These are phyloP conservation scores for Fraxinus sp. DNA, from an alignment of 305 asterid genomes.

Conservation along the genomic window DNA sequence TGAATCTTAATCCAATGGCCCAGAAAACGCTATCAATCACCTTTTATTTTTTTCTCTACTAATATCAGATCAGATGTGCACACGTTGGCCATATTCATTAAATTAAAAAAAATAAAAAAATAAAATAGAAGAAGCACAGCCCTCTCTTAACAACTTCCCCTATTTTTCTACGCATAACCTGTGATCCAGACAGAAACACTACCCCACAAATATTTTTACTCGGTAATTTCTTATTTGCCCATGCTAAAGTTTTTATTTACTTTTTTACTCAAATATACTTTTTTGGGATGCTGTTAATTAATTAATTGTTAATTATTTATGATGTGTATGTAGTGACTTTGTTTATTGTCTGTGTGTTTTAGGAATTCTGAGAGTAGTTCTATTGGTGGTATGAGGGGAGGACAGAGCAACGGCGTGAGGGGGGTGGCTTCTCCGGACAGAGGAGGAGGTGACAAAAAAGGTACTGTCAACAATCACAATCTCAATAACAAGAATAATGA, in stretches of 20 bases:
- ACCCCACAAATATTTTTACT: conserved; percentile 32
- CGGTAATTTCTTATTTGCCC: conserved; percentile 34
- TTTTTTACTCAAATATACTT: conserved; percentile 3
- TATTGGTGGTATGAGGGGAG: conserved; percentile 78
- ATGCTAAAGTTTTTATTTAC: not conserved
- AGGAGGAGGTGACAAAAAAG: conserved; percentile 50
- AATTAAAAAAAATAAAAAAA: conserved; percentile 7
- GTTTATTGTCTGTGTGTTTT: not conserved
- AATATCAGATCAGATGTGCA: not conserved
- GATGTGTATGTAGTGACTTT: conserved; percentile 10
- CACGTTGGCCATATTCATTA: not conserved
- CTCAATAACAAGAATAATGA: conserved; percentile 31
- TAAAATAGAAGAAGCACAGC: conserved; percentile 14
- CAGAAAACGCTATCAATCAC: not conserved
- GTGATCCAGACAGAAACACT: conserved; percentile 29
- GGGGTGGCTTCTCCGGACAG: conserved; percentile 72
- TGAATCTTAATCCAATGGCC: not conserved
- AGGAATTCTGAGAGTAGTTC: conserved; percentile 75
- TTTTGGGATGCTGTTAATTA: conserved; percentile 10
- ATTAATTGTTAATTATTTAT: not conserved
- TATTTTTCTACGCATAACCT: conserved; percentile 35
- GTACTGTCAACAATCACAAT: conserved; percentile 36
- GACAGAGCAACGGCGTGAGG: conserved; percentile 69
- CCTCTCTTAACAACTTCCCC: conserved; percentile 26
- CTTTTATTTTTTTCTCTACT: no score